Base-by-base conservation (phyloP, 371 early-diverging fungal species). In the Mortierella sp. region DNA sequence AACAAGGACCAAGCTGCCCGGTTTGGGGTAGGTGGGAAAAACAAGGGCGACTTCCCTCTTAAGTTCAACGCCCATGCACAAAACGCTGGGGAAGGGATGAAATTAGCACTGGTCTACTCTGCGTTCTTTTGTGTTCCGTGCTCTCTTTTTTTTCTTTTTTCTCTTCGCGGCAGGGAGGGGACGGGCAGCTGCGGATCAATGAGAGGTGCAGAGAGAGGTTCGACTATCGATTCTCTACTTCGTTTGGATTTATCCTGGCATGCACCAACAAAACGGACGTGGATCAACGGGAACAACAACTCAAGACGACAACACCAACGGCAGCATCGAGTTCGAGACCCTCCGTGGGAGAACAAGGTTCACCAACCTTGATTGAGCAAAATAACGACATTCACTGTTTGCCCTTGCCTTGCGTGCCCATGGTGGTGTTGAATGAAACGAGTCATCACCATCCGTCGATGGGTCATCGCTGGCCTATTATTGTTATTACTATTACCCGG, bases 81-180 rank as follows among this genome's bases (percentile, higher is more conserved):
- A 59, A 59, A 59, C 59, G 59, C 59, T 59, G 61, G 61, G 61
- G 61, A 59, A 59, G 14, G 61, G 28, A 59, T 16, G 28, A 31
- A 28, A 28, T 31, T 59, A 31, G 26, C n/a, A 10, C 26, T 55
- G 10, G 57, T 55, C n/a, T 0, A 10, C 1, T 31, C 40, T 67
- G 4, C 51, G 28, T 34, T 64, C 19, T 64, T 64, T 34, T 64
- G 64, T 64, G 64, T 64, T 64, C 64, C 64, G 64, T 64, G 64
- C 46, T 78, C 73, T 74, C 46, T 69, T 50, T 73, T 57, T 31
- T 51, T 40, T 48, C 24, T 21, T 34, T 37, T 34, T 48, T 59
- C 59, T 73, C 46, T 37, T 44, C 11, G 3, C 53, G 54, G 37
- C 37, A 51, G 54, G 13, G 48, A 46, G 9, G 48, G 34, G 31